Evolutionary conservation across 305 asterid species (phyloP), one percentile per base, ranked within the genome.

Genomic region (Solanum hybrid): DNA sequence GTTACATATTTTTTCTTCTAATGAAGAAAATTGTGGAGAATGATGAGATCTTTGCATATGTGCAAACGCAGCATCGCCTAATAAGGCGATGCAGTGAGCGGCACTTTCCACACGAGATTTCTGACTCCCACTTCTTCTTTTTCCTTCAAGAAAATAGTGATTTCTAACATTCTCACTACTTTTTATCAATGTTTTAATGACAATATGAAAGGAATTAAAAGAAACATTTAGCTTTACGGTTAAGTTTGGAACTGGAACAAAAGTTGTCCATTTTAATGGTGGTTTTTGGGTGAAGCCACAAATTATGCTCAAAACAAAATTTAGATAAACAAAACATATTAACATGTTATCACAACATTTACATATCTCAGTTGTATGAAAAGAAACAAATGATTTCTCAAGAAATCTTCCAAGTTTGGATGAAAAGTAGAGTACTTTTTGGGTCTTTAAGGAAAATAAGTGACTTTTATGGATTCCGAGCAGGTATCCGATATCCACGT

Each of bases 31-130:
- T 51, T 69, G 71, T 27, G 32, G 84, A 38, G 90, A 80, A 88
- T 88, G 90, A 88, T 88, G 90, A 88, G 36, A 80, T 88, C 73
- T 56, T 76, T 37, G 88, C 81, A 56, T 38, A 38, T 73, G 87
- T 79, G 90, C 88, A 88, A 88, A 66, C 81, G 88, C 90, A 81
- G 90, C 37, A 88, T 66, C 84, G 20, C 29, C 71, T 5, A 8
- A 71, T 73, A 29, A 11, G 42, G 79, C 71, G 90, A 20, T 88
- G 90, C 90, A 88, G 77, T 88, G 90, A 88, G 90, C 84, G 90
- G 90, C 88, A 88, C 84, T 81, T 88, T 88, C 90, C 90, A 88
- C 90, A 88, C 88, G 90, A 88, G 90, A 88, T 88, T 88, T 88
- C 90, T 88, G 88, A 88, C 90, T 69, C 31, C 35, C 32, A 9